Evolutionary conservation across 1,284 basidiomycete species (phyloP), one percentile per base, ranked within the genome.

Genomic region (Cryptococcus sp.): DNA sequence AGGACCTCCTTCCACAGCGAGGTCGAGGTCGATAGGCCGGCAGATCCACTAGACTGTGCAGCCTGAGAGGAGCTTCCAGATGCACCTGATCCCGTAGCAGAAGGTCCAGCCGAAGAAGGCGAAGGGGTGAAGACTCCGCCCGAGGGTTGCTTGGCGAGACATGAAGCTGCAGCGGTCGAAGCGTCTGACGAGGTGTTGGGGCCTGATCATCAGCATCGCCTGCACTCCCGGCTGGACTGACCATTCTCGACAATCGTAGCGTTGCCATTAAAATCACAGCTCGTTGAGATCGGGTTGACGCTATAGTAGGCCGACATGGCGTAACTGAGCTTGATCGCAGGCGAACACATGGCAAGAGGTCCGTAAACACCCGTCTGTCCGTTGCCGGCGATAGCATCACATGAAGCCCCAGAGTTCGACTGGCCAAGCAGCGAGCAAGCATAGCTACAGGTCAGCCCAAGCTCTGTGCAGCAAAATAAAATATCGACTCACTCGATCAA

Each of bases 291-390:
- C 56, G 79, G 78, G 66, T 79, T 79, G 48, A 79, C 80, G 65
- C 87, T 81, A 67, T 85, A 93, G 73, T 81, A 91, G 53, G 83
- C 75, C 63, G 80, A 85, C 80, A 94, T 87, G 48, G 84, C 83
- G 71, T 83, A 94, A 32, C 86, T 87, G 41, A 90, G 75, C 76
- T 88, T 85, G 70, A 84, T 78, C 31, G 79, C 85, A 82, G 70
- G 66, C 22, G 53, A 67, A 48, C 90, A 95, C 48, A 75, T 79
- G 39, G 86, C 82, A 22, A 90, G 74, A 36, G 76, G 72, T 32
- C 89, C 90, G 60, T 93, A 94, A 4, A 75, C 74, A 32, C 91
- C 91, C 16, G 80, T 77, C 14, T 77, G 72, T 39, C 91, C 90
- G 65, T 88, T 79, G 5, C 80, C 82, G 40, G 80, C 74, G 56